phyloP scores from a whole-genome alignment of 495 filamentous ascomycete genomes.

The Ramalina intermedia region DNA sequence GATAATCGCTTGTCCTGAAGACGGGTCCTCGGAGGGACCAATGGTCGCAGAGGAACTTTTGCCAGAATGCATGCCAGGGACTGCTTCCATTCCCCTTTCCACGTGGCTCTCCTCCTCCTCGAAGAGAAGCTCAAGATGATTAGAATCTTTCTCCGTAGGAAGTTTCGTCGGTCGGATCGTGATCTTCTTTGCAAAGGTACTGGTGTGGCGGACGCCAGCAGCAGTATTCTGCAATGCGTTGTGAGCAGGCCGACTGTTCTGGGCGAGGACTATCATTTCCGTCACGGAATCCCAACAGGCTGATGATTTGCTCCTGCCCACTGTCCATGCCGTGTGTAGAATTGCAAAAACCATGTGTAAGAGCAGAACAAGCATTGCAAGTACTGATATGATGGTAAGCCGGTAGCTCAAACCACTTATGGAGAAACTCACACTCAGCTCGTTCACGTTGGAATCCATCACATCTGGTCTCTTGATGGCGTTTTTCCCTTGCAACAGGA shows the following conservation, averaged over 20 bases:
- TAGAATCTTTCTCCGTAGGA: not conserved
- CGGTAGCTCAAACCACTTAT: not conserved
- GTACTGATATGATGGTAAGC: not conserved
- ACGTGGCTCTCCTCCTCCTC: not conserved
- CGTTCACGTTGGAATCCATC: not conserved
- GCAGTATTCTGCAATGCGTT: not conserved
- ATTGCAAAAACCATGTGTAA: not conserved
- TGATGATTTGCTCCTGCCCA: not conserved
- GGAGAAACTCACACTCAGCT: not conserved
- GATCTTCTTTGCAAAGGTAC: not conserved
- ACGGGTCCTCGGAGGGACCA: not conserved
- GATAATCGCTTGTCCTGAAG: not conserved
- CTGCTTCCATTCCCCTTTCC: not conserved
- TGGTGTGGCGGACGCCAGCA: not conserved
- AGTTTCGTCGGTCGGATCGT: not conserved
- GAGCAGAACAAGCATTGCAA: not conserved
- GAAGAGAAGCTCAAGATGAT: not conserved
- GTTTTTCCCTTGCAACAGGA: not conserved
- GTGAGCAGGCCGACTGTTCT: not conserved
- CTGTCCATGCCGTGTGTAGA: not conserved
- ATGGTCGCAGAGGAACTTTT: not conserved
- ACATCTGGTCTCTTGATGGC: not conserved
- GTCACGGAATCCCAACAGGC: slow-evolving; percentile 1
- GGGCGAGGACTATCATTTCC: not conserved
- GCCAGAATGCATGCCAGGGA: not conserved